These are phyloP conservation scores for Aspergillus sp. DNA, from an alignment of 2,329 filamentous ascomycete species.

Conservation along the genomic window DNA sequence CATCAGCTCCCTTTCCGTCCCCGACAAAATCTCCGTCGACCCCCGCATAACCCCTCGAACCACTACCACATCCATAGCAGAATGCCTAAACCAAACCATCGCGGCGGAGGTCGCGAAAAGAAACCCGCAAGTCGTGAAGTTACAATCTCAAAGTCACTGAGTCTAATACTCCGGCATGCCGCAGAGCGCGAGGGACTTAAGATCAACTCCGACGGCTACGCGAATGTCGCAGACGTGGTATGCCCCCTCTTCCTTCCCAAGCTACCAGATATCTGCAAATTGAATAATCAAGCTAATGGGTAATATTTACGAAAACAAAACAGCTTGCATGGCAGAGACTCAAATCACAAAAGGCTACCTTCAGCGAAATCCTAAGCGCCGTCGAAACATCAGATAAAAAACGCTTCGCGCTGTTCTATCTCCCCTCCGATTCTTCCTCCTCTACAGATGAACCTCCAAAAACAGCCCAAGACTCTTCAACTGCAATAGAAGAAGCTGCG, in stretches of 20 bases:
- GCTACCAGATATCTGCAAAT: not conserved
- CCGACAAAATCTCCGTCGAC: not conserved
- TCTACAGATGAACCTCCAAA: slow-evolving; percentile 16
- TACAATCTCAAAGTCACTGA: slow-evolving; percentile 42
- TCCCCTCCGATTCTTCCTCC: slow-evolving; percentile 23
- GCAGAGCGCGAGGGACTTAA: slow-evolving; percentile 60
- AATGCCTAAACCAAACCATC: slow-evolving; percentile 2
- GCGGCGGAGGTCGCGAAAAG: slow-evolving; percentile 10
- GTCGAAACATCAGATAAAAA: slow-evolving; percentile 84
- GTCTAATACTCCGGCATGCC: slow-evolving; percentile 58
- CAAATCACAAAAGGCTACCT: slow-evolving; percentile 68
- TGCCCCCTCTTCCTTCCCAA: slow-evolving; percentile 19
- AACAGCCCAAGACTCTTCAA: not conserved
- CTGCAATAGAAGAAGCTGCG: not conserved
- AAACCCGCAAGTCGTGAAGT: slow-evolving; percentile 31
- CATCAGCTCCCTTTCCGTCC: not conserved
- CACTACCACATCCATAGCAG: slow-evolving; percentile 3
- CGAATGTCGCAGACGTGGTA: slow-evolving; percentile 60
- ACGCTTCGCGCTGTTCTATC: slow-evolving; percentile 75
- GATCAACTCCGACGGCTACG: slow-evolving; percentile 60
- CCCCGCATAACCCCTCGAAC: not conserved
- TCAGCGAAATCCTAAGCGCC: slow-evolving; percentile 68
- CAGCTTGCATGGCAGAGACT: slow-evolving; percentile 61
- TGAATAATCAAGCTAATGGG: not conserved
- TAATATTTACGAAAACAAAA: not conserved